Evolutionary conservation across 1,139 yeast species (phyloP).

Genomic region (Hyphopichia pseudoburtonii): DNA sequence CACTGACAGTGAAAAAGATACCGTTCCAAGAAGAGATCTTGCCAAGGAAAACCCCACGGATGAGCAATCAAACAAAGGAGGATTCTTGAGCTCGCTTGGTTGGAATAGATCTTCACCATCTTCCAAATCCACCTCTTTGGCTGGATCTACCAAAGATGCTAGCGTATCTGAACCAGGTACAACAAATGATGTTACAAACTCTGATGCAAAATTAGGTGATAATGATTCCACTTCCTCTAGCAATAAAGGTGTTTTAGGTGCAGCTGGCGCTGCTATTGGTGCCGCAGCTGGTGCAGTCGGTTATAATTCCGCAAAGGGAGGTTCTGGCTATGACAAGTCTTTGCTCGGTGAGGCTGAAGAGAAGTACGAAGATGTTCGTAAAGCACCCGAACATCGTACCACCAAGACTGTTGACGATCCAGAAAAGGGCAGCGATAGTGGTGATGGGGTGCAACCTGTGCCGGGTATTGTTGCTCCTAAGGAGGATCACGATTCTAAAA

Average conservation of each 20-base stretch:
- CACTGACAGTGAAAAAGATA: constrained; percentile 3
- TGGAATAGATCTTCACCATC: constrained; percentile 2
- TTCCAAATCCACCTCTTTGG: not conserved
- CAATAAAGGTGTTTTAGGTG: constrained; percentile 10
- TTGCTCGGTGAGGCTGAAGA: constrained; percentile 23
- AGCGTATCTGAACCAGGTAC: not conserved
- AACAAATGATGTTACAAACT: not conserved
- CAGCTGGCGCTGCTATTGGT: constrained; percentile 21
- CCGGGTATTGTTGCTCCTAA: constrained; percentile 4
- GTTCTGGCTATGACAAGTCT: constrained; percentile 10
- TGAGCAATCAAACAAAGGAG: not conserved
- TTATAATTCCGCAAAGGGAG: constrained; percentile 11
- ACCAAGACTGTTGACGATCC: constrained; percentile 5
- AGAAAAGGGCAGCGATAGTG: not conserved
- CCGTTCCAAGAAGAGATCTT: constrained; percentile 5
- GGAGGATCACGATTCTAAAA: constrained; percentile 8
- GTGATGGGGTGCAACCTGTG: constrained; percentile 10
- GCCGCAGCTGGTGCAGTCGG: constrained; percentile 28
- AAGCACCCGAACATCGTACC: constrained; percentile 19
- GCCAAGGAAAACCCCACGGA: constrained; percentile 4
- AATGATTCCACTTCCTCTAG: not conserved
- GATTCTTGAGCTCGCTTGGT: not conserved
- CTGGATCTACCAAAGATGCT: not conserved
- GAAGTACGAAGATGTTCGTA: constrained; percentile 19
- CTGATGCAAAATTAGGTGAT: not conserved